phyloP scores from a whole-genome alignment of 2,329 filamentous ascomycete species.

The Aspergillus luchuensis region DNA sequence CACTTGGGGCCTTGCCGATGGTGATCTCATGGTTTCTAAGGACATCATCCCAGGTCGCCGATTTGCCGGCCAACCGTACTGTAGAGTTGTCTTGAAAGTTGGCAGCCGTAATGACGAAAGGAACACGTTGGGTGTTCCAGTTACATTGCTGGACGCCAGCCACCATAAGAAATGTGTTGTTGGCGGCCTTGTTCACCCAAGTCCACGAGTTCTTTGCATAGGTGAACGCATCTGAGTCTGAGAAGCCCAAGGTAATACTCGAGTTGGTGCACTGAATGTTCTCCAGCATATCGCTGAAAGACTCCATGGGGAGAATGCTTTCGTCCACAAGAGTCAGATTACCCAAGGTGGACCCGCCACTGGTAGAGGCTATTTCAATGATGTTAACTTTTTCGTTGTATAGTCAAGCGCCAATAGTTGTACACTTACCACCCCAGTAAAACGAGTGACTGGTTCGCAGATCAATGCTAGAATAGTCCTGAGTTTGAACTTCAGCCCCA shows the following conservation, averaged over 20 bases:
- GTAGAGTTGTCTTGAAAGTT: conserved; percentile 18
- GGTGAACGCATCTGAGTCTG: conserved; percentile 14
- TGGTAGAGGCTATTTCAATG: conserved; percentile 7
- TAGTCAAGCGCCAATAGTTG: neutral
- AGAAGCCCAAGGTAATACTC: conserved; percentile 19
- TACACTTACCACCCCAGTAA: conserved; percentile 23
- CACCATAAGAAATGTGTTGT: conserved; percentile 24
- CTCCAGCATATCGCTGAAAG: conserved; percentile 17
- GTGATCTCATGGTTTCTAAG: conserved; percentile 25
- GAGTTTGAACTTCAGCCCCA: conserved; percentile 7
- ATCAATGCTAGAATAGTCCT: conserved; percentile 15
- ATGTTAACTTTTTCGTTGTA: neutral
- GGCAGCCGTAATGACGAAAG: conserved; percentile 24
- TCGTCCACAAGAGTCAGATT: conserved; percentile 24
- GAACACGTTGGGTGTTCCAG: conserved; percentile 24
- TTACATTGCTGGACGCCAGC: conserved; percentile 25
- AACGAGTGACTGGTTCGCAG: conserved; percentile 19
- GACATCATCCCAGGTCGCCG: conserved; percentile 23
- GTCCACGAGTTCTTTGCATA: conserved; percentile 21
- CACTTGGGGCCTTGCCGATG: conserved; percentile 18
- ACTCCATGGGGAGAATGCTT: conserved; percentile 23
- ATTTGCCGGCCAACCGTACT: conserved; percentile 19
- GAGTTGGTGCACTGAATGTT: conserved; percentile 22
- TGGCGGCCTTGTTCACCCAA: conserved; percentile 25
- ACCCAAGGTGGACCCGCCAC: conserved; percentile 21